These are phyloP conservation scores for Xylaria bambusicola DNA, from an alignment of 495 filamentous ascomycete genomes.

Conservation along the genomic window DNA sequence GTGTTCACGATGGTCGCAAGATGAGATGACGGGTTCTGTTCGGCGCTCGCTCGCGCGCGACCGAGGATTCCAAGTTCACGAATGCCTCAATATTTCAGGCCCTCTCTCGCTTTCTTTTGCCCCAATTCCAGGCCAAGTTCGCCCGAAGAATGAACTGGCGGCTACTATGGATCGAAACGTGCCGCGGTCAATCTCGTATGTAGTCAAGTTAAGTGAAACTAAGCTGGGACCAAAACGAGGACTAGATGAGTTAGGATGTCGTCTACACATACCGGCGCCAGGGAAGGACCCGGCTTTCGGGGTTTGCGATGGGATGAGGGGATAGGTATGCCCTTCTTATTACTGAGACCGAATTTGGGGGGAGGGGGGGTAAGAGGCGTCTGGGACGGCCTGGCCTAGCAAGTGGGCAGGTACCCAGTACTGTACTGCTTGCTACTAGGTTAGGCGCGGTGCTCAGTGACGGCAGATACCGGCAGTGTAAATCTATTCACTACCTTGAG, in stretches of 20 bases:
- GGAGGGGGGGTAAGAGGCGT: neutral
- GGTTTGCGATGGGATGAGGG: slow-evolving; percentile 20
- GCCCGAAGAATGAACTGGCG: slow-evolving; percentile 1
- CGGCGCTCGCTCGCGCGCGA: neutral
- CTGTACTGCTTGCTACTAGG: too few species aligned
- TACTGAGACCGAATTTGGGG: slow-evolving; percentile 9
- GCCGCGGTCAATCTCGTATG: too few species aligned
- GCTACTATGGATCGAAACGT: too few species aligned
- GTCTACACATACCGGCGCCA: slow-evolving; percentile 18
- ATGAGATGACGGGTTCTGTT: too few species aligned
- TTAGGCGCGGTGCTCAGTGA: neutral
- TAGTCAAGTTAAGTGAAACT: neutral
- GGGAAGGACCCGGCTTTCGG: slow-evolving; percentile 22
- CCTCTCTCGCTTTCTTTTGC: neutral
- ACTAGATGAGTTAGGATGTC: neutral
- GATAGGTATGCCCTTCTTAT: slow-evolving; percentile 15
- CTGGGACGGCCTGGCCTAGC: neutral
- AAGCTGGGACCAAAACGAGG: neutral
- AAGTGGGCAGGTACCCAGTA: neutral
- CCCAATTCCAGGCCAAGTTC: neutral
- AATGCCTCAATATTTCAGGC: neutral
- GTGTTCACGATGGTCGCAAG: too few species aligned
- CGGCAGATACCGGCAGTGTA: slow-evolving; percentile 3
- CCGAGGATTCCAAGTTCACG: slow-evolving; percentile 1
- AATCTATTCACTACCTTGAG: neutral